Conservation (phyloP, 2,329 filamentous ascomycete genomes). For the Bertia moriformis region DNA sequence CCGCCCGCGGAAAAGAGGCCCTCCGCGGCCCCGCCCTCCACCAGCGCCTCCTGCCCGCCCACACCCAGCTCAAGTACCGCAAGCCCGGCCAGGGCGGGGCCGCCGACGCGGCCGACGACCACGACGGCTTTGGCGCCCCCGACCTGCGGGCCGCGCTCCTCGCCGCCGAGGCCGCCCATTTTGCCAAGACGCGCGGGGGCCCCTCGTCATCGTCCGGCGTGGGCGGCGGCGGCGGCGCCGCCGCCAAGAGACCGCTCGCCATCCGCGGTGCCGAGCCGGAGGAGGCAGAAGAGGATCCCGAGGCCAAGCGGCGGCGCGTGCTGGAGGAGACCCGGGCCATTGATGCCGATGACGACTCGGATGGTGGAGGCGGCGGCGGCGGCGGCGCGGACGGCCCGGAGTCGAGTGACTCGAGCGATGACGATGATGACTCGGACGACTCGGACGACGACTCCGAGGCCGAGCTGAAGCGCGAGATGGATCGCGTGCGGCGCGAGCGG, state of each 20-base stretch:
- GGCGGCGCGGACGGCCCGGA: too few species aligned
- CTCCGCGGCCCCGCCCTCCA: conserved; percentile 88
- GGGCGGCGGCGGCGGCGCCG: conserved; percentile 16
- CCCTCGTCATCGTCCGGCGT: conserved; percentile 12
- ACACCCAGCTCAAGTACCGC: conserved; percentile 80
- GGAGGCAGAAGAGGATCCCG: conserved; percentile 48
- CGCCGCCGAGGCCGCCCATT: conserved; percentile 74
- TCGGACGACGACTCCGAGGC: conserved; percentile 56
- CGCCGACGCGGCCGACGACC: conserved; percentile 63
- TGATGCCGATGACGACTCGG: conserved; percentile 47
- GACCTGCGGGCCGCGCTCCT: conserved; percentile 84
- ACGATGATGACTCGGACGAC: too few species aligned
- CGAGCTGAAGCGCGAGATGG: conserved; percentile 79
- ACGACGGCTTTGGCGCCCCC: conserved; percentile 41
- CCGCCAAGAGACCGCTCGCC: conserved; percentile 52
- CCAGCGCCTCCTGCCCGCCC: conserved; percentile 82
- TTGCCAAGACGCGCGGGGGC: conserved; percentile 65
- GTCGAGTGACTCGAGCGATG: background rate
- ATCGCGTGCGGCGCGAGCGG: conserved; percentile 80
- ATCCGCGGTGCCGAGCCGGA: conserved; percentile 22
- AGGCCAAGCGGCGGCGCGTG: conserved; percentile 73
- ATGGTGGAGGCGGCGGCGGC: too few species aligned
- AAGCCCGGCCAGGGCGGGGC: conserved; percentile 82
- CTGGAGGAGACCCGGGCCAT: conserved; percentile 81
- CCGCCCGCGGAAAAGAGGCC: conserved; percentile 90